phyloP scores from a whole-genome alignment of 768 basidiomycete species.

The Lentinula aciculospora region DNA sequence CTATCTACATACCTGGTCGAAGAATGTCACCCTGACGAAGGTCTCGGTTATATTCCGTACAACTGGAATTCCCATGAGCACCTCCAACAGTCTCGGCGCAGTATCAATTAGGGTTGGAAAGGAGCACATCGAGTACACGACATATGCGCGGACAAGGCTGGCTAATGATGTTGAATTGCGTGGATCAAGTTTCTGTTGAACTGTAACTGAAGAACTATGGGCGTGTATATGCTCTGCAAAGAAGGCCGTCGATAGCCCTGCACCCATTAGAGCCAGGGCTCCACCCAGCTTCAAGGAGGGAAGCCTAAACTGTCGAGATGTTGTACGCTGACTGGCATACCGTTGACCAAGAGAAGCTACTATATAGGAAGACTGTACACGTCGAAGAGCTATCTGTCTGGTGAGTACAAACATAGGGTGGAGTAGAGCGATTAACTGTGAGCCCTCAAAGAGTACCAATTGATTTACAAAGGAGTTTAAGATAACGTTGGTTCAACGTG shows the following conservation, averaged over 20 bases:
- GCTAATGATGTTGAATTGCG: conserved; percentile 17
- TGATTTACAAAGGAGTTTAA: too few species aligned
- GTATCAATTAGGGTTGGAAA: conserved; percentile 71
- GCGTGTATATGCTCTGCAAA: not conserved
- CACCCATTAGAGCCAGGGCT: not conserved
- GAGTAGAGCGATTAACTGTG: too few species aligned
- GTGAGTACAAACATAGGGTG: not conserved
- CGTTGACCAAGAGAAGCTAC: not conserved
- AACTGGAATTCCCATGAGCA: conserved; percentile 48
- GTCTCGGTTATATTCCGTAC: conserved; percentile 60
- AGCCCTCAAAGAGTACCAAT: too few species aligned
- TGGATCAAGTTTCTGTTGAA: not conserved
- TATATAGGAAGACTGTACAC: not conserved
- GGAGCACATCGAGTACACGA: conserved; percentile 80
- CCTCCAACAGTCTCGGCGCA: conserved; percentile 59
- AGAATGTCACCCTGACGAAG: conserved; percentile 78
- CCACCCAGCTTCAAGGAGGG: not conserved
- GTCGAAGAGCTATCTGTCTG: not conserved
- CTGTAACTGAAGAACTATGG: not conserved
- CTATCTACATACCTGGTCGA: conserved; percentile 56
- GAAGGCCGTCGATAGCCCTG: not conserved
- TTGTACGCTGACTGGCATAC: not conserved
- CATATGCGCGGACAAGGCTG: conserved; percentile 62
- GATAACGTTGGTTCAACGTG: too few species aligned
- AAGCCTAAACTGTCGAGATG: not conserved